phyloP scores from a whole-genome alignment of 1,139 yeast genomes.

The Zhuliangozyma blackwelliae region DNA sequence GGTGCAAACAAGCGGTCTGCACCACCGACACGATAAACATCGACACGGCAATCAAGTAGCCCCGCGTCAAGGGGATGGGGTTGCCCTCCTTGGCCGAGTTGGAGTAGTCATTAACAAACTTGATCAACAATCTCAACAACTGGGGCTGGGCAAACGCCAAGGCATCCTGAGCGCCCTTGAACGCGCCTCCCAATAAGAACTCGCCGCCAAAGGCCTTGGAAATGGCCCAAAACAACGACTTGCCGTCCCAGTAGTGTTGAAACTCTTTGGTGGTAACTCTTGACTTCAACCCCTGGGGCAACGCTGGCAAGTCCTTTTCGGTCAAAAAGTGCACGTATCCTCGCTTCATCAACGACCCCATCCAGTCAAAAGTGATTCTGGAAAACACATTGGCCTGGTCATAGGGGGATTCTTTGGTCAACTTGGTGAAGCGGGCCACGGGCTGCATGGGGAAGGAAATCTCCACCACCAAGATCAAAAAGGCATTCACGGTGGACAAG shows the following conservation, averaged over 20 bases:
- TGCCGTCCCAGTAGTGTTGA: conserved; percentile 57
- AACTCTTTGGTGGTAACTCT: conserved; percentile 47
- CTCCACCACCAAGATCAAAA: conserved; percentile 53
- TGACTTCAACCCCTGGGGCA: conserved; percentile 65
- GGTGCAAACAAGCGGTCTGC: conserved; percentile 86
- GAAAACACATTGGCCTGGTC: conserved; percentile 83
- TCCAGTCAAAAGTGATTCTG: conserved; percentile 81
- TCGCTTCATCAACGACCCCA: conserved; percentile 81
- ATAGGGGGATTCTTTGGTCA: conserved; percentile 50
- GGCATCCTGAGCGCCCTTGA: conserved; percentile 73
- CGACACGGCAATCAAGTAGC: conserved; percentile 73
- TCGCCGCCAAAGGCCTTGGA: conserved; percentile 66
- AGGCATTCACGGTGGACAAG: conserved; percentile 46
- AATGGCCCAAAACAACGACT: conserved; percentile 62
- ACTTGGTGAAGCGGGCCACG: conserved; percentile 32
- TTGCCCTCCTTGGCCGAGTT: conserved; percentile 31
- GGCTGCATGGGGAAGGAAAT: conserved; percentile 40
- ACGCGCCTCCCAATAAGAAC: conserved; percentile 69
- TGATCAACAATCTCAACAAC: conserved; percentile 66
- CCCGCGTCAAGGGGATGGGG: conserved; percentile 65
- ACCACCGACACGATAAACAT: conserved; percentile 82
- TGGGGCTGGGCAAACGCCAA: conserved; percentile 90
- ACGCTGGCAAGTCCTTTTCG: conserved; percentile 74
- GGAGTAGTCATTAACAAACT: conserved; percentile 76
- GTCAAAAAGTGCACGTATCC: conserved; percentile 75